Evolutionary conservation across 805 yeast species (phyloP).

Genomic region (Candida takata): DNA sequence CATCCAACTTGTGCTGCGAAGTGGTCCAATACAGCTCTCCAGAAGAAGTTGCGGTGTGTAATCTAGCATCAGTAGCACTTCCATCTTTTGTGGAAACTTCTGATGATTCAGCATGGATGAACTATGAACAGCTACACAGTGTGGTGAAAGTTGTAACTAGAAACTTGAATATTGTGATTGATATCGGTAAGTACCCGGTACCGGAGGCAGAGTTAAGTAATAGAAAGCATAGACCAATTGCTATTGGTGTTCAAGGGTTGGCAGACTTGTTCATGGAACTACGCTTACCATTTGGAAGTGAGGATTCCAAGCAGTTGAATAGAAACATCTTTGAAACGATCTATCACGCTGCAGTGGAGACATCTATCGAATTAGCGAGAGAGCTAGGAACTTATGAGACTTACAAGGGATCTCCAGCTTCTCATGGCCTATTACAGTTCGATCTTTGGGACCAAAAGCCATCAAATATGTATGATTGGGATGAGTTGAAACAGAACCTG

Average conservation of each 20-base stretch:
- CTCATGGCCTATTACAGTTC: conserved; percentile 74
- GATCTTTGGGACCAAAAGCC: conserved; percentile 85
- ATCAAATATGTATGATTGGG: conserved; percentile 82
- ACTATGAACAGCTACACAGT: conserved; percentile 68
- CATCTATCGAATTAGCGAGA: conserved; percentile 73
- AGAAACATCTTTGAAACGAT: conserved; percentile 87
- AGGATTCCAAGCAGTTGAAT: conserved; percentile 66
- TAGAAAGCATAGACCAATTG: conserved; percentile 80
- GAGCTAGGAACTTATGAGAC: conserved; percentile 64
- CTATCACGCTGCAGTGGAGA: conserved; percentile 86
- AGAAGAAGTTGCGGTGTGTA: conserved; percentile 93
- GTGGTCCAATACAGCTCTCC: conserved; percentile 86
- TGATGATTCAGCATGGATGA: conserved; percentile 29
- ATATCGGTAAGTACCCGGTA: conserved; percentile 77
- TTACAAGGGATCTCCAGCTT: conserved; percentile 85
- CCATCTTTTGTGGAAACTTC: conserved; percentile 67
- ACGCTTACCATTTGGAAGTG: conserved; percentile 77
- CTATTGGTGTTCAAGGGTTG: conserved; percentile 92
- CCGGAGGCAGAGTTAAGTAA: conserved; percentile 68
- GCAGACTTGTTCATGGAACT: conserved; percentile 81
- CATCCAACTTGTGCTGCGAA: conserved; percentile 93
- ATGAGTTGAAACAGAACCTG: conserved; percentile 51
- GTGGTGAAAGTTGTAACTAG: conserved; percentile 69
- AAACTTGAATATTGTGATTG: conserved; percentile 77
- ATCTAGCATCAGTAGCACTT: conserved; percentile 84